Evolutionary conservation across 345 rosid species (phyloP).

Genomic region (Mangifera indica): DNA sequence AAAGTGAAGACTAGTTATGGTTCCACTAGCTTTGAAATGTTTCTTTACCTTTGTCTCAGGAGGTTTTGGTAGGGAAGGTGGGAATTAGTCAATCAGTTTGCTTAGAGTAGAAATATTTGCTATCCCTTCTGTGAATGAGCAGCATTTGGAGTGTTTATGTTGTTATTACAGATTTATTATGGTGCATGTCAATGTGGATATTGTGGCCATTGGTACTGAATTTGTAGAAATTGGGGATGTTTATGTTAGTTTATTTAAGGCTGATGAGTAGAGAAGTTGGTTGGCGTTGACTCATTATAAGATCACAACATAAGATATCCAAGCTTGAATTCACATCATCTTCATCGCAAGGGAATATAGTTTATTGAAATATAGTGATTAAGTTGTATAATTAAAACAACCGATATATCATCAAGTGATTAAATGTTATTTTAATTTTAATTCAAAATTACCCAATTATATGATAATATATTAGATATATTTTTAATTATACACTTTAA

Average conservation of each 20-base stretch:
- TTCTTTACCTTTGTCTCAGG: slow-evolving; percentile 6
- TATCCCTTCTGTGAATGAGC: not conserved
- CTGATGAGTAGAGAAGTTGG: not conserved
- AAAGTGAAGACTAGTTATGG: slow-evolving; percentile 36
- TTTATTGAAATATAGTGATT: too few relatives aligned
- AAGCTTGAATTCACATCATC: not conserved
- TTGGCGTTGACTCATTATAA: not conserved
- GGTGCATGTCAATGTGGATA: not conserved
- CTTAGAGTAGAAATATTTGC: slow-evolving; percentile 18
- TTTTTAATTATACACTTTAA: too few relatives aligned
- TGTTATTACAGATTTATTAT: not conserved
- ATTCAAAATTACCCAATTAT: too few relatives aligned
- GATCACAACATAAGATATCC: not conserved
- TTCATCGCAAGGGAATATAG: not conserved
- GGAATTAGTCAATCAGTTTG: slow-evolving; percentile 21
- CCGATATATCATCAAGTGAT: too few relatives aligned
- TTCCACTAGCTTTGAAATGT: slow-evolving; percentile 3
- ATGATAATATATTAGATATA: too few relatives aligned
- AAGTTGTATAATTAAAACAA: too few relatives aligned
- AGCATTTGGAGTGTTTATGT: not conserved
- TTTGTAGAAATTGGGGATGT: not conserved
- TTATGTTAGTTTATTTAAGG: not conserved
- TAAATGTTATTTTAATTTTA: too few relatives aligned
- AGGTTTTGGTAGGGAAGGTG: slow-evolving; percentile 16
- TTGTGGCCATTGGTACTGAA: not conserved